Percentiles rank a stretch among this genome's conserved stretches.
Conservation (phyloP, 257 asterid species). For the Gynochthodes officinalis region DNA sequence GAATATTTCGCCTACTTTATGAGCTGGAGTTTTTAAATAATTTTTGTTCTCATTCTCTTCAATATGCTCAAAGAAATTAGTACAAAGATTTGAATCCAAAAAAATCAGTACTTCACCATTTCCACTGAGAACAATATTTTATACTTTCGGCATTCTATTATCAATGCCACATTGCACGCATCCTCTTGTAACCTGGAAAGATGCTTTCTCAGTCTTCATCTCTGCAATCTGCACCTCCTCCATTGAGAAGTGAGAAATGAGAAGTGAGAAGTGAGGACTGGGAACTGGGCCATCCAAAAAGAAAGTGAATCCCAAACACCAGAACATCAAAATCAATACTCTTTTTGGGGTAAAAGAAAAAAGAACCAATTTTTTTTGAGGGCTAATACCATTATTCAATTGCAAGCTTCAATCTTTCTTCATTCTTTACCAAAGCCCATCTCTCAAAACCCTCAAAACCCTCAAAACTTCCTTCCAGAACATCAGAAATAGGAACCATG, state of each 20-base stretch:
- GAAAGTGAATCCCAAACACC: conserved; percentile 41
- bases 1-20: conserved; percentile 35
- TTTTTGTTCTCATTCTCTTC: conserved; percentile 34
- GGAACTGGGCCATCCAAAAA: conserved; percentile 24
- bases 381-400: not conserved
- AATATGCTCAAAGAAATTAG: not conserved
- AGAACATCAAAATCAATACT: conserved; percentile 38
- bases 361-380: conserved; percentile 7
- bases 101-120: not conserved
- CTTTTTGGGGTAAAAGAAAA: conserved; percentile 22
- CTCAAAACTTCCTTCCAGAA: conserved; percentile 13
- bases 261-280: conserved; percentile 23
- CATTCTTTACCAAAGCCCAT: conserved; percentile 27
- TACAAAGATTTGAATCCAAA: not conserved
- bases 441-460: conserved; percentile 26
- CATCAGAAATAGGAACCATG: conserved; percentile 32
- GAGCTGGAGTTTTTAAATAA: conserved; percentile 27
- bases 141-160: conserved; percentile 1
- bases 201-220: conserved; percentile 20
- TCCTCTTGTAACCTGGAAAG: conserved; percentile 30
- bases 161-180: conserved; percentile 25
- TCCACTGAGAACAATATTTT: conserved; percentile 6
- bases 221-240: conserved; percentile 31
- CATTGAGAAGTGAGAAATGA: conserved; percentile 26
- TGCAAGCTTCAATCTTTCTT: conserved; percentile 35